Conservation (phyloP, 176 grass and related monocot genomes). For the Carex scoparia region DNA sequence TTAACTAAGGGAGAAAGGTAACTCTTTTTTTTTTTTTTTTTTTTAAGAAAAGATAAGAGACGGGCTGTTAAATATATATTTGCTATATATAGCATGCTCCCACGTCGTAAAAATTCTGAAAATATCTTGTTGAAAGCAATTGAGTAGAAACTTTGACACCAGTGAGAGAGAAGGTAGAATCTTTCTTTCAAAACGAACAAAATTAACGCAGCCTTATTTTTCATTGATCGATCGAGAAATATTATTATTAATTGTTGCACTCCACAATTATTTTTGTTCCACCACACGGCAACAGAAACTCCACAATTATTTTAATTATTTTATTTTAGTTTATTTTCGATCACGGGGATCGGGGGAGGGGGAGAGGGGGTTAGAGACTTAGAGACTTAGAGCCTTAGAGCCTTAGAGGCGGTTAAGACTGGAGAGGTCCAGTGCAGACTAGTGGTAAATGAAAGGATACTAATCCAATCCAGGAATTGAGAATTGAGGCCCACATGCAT, state of each 20-base stretch:
- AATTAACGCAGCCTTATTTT: background rate
- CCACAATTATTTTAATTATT: constrained; percentile 8
- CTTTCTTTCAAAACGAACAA: background rate
- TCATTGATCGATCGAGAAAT: background rate
- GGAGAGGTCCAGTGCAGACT: background rate
- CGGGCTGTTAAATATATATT: background rate
- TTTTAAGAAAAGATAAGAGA: background rate
- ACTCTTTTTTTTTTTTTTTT: background rate
- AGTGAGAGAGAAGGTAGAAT: background rate
- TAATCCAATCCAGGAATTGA: background rate
- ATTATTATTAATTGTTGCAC: background rate
- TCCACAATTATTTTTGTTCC: background rate
- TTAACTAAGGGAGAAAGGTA: background rate
- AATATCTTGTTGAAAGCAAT: constrained; percentile 18
- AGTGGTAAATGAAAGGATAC: constrained; percentile 16
- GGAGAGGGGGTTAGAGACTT: background rate
- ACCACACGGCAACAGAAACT: constrained; percentile 18
- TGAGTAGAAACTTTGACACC: background rate
- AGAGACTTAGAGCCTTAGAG: background rate
- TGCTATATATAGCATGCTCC: background rate
- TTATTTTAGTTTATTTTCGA: background rate
- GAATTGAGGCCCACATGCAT: background rate
- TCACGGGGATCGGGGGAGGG: background rate
- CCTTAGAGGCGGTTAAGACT: background rate
- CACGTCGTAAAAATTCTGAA: constrained; percentile 1